These are phyloP conservation scores for Polyporus arcularius DNA, from an alignment of 768 basidiomycete species.

Conservation along the genomic window DNA sequence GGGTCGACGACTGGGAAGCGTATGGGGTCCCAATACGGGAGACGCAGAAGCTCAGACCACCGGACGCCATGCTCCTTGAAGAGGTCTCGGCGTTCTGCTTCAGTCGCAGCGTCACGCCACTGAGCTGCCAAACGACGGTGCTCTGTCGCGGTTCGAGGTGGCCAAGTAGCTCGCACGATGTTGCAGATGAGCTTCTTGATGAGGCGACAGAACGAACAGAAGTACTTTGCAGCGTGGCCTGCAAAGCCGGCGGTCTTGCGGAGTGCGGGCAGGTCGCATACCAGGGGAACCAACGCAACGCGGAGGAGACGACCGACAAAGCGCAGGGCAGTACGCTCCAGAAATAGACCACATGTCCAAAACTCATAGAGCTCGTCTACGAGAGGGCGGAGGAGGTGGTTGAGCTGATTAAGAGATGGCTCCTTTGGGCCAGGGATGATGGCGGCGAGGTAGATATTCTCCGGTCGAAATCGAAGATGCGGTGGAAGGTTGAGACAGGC, in stretches of 20 bases:
- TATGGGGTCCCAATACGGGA: conserved; percentile 43
- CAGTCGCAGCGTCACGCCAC: conserved; percentile 22
- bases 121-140: conserved; percentile 19
- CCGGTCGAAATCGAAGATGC: conserved; percentile 19
- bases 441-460: conserved; percentile 43
- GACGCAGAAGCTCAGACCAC: conserved; percentile 32
- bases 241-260: conserved; percentile 34
- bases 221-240: conserved; percentile 18
- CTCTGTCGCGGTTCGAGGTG: conserved; percentile 10
- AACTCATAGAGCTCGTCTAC: conserved; percentile 37
- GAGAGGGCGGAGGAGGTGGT: conserved; percentile 40
- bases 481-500: conserved; percentile 30
- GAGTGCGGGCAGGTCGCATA: conserved; percentile 40
- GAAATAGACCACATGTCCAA: conserved; percentile 36
- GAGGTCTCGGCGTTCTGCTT: conserved; percentile 8
- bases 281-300: conserved; percentile 32
- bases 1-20: conserved; percentile 36
- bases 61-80: conserved; percentile 26
- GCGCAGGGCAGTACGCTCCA: conserved; percentile 25
- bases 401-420: conserved; percentile 35
- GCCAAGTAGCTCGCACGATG: conserved; percentile 31
- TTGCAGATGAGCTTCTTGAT: conserved; percentile 29
- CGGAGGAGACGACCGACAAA: conserved; percentile 30
- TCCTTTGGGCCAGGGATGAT: conserved; percentile 44
- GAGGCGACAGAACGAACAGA: conserved; percentile 33